These are phyloP conservation scores for Boletus patriciae DNA, from an alignment of 768 basidiomycete species.

Conservation along the genomic window DNA sequence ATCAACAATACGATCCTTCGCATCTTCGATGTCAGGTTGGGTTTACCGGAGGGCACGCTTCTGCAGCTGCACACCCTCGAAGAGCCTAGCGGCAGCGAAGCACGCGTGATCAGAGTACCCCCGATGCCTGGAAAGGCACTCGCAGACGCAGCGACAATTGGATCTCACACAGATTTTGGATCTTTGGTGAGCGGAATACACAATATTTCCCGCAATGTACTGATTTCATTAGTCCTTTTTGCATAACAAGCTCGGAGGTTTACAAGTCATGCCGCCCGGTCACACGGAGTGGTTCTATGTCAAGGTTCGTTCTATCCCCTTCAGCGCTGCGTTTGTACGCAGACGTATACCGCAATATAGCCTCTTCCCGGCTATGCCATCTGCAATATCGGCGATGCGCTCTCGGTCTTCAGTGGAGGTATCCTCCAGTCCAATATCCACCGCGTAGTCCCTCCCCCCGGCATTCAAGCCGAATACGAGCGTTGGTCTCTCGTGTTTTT, in stretches of 20 bases:
- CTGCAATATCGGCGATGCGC: constrained; percentile 63
- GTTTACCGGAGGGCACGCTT: constrained; percentile 51
- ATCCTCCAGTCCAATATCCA: constrained; percentile 65
- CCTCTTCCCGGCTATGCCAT: constrained; percentile 58
- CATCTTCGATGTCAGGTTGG: constrained; percentile 58
- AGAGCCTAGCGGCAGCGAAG: constrained; percentile 57
- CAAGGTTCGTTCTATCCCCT: constrained; percentile 39
- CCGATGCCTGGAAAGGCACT: constrained; percentile 30
- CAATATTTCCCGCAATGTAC: not conserved
- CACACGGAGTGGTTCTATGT: constrained; percentile 66
- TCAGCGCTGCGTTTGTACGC: not conserved
- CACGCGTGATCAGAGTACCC: constrained; percentile 53
- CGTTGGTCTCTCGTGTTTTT: constrained; percentile 74
- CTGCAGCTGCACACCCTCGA: constrained; percentile 41
- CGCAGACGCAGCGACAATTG: constrained; percentile 46
- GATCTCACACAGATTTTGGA: constrained; percentile 75
- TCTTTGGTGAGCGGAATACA: constrained; percentile 47
- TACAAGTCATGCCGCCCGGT: constrained; percentile 67
- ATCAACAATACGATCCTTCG: constrained; percentile 53
- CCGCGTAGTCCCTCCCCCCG: constrained; percentile 63
- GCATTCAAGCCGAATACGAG: constrained; percentile 48
- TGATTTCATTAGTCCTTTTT: constrained; percentile 54
- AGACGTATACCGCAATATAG: constrained; percentile 18
- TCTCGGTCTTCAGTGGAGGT: constrained; percentile 62
- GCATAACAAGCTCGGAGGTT: constrained; percentile 67